Evolutionary conservation across 164 flowering plant genomes (phyloP).

Genomic region (Chimonanthus salicifolius): DNA sequence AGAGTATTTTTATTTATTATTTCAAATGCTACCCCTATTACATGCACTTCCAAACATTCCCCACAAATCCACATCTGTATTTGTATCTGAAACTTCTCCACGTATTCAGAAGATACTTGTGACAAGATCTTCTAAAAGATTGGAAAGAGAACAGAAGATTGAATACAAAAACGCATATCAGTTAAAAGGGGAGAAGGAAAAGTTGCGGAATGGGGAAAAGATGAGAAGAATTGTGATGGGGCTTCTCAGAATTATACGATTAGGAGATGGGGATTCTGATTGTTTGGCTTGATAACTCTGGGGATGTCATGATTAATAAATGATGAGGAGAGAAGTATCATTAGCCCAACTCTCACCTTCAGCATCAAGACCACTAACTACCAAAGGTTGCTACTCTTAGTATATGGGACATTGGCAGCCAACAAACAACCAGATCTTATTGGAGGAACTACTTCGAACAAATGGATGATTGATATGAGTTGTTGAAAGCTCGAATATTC

Average conservation of each 20-base stretch:
- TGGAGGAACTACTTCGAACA: slow-evolving; percentile 99
- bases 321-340: slow-evolving; percentile 94
- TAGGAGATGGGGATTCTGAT: slow-evolving; percentile 91
- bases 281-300: slow-evolving; percentile 94
- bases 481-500: slow-evolving; percentile 93
- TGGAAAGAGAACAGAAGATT: not conserved
- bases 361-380: slow-evolving; percentile 90
- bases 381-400: slow-evolving; percentile 70
- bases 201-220: no score
- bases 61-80: no score
- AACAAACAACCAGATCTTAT: slow-evolving; percentile 86
- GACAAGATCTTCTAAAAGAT: not conserved
- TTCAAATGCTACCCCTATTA: no score
- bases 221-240: slow-evolving; percentile 42
- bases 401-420: slow-evolving; percentile 99
- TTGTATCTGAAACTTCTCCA: no score
- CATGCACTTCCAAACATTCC: no score
- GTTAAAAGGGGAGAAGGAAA: not conserved
- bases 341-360: slow-evolving; percentile 94
- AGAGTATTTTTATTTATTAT: no score
- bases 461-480: slow-evolving; percentile 98
- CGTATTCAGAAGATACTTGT: no score
- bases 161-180: no score
- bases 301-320: slow-evolving; percentile 87
- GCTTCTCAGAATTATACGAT: slow-evolving; percentile 88